These are phyloP conservation scores for Ceratocystis smalleyi DNA, from an alignment of 2,329 filamentous ascomycete genomes.

Conservation along the genomic window DNA sequence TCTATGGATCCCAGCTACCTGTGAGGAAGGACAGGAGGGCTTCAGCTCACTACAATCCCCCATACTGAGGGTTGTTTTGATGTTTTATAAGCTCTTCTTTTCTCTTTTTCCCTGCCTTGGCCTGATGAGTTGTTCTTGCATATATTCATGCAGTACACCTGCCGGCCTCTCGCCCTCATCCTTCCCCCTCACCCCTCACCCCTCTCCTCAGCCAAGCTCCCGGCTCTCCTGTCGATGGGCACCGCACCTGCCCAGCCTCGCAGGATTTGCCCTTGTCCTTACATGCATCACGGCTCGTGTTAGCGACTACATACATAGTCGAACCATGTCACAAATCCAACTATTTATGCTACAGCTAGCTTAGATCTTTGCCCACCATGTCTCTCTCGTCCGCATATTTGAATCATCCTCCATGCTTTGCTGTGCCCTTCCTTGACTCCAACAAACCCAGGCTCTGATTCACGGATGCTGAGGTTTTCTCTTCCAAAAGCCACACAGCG, in stretches of 20 bases:
- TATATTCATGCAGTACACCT: conserved; percentile 17
- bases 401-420: no score
- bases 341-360: not conserved
- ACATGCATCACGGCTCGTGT: not conserved
- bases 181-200: not conserved
- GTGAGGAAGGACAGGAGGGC: no score
- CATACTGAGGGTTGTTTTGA: no score
- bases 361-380: not conserved
- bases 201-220: not conserved
- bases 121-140: conserved; percentile 23
- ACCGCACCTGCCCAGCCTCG: not conserved
- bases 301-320: not conserved
- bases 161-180: not conserved
- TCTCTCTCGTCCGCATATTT: no score
- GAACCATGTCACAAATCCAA: not conserved
- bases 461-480: not conserved
- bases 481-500: not conserved
- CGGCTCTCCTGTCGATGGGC: not conserved
- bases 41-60: no score
- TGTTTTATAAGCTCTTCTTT: not conserved
- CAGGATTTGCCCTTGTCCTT: not conserved
- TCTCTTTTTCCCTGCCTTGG: not conserved
- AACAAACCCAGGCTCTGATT: not conserved
- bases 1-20: no score
- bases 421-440: no score